Percentiles rank a stretch among this genome's conserved stretches.
Evolutionary conservation across 257 asterid genomes (phyloP).

Genomic region (Primulina eburnea): DNA sequence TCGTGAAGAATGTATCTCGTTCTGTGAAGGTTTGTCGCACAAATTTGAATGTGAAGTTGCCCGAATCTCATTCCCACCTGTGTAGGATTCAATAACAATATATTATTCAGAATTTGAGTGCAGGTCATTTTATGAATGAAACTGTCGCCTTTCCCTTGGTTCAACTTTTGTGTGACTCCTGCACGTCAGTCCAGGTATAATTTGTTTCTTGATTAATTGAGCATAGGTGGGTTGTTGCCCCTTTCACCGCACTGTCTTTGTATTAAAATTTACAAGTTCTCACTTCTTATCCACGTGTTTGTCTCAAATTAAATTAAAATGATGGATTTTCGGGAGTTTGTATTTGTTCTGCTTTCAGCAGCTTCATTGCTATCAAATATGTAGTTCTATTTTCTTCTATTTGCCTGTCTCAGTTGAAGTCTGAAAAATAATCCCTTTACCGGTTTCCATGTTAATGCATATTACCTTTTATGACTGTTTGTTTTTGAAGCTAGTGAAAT

Average conservation of each 20-base stretch:
- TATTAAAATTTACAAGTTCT: not conserved
- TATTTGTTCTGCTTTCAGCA: constrained; percentile 8
- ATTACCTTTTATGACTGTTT: not conserved
- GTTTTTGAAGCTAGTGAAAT: constrained; percentile 6
- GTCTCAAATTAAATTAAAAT: constrained; percentile 8
- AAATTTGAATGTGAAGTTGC: constrained; percentile 18
- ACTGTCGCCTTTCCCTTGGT: constrained; percentile 56
- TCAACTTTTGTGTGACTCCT: constrained; percentile 65
- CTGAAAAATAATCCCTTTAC: not conserved
- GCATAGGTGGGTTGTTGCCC: not conserved
- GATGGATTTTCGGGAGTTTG: constrained; percentile 3
- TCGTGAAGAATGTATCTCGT: constrained; percentile 79
- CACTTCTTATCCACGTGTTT: constrained; percentile 14
- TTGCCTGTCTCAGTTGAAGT: constrained; percentile 1
- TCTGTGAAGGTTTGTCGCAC: constrained; percentile 75
- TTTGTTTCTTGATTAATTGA: constrained; percentile 12
- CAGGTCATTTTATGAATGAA: constrained; percentile 77
- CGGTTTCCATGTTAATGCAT: constrained; percentile 5
- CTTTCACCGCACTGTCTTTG: not conserved
- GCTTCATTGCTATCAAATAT: constrained; percentile 1
- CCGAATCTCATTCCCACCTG: constrained; percentile 11
- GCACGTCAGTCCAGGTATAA: constrained; percentile 66
- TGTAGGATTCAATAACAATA: constrained; percentile 33
- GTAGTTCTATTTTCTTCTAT: constrained; percentile 9
- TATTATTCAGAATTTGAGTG: constrained; percentile 70